Evolutionary conservation across 2,329 filamentous ascomycete species (phyloP), one percentile per base, ranked within the genome.

Genomic region (Cryphonectria radicalis): DNA sequence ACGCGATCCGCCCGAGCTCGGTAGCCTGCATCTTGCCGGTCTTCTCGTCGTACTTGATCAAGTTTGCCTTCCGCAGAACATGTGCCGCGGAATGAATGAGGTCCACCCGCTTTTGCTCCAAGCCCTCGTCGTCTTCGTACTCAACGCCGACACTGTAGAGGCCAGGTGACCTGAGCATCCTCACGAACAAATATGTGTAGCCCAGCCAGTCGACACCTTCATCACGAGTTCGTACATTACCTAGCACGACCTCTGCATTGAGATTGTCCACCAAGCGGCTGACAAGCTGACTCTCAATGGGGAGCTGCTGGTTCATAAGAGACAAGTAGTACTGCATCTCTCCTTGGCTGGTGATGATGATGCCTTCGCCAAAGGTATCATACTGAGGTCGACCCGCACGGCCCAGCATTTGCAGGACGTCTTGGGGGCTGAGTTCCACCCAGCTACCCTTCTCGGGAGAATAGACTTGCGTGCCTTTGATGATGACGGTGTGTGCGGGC

Each of bases 171-270:
- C 96, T 91, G 74, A 99, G 88, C 96, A 99, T 99, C 66, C 96
- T 93, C 69, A 99, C 94, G 78, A 97, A 99, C 25, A 99, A 89
- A 80, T 99, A 99, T 0, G 95, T 98, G 81, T 99, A 99, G 17
- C 96, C 95, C 46, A 99, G 89, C 96, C 96, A 99, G 79, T 99
- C 95, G n/a, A 99, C 96, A 76, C 93, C 96, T 79, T 99, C 96
- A 75, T 99, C 95, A 72, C 97, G 90, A 73, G 87, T 95, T 70
- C 95, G 91, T 37, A 99, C 89, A 77, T 97, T 99, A 67, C 96
- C 96, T 28, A 99, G 87, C 13, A 99, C 97, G 77, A 99, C 88
- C 79, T 99, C 96, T 3, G 96, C 96, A 76, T 99, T 99, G 74
- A 99, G 86, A 74, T 98, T 98, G 82, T 99, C 96, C 1, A 96